Percentiles rank a stretch among this genome's conserved stretches.
Evolutionary conservation across 169 alveolate species (phyloP).

Genomic region (Plasmodium relictum): DNA sequence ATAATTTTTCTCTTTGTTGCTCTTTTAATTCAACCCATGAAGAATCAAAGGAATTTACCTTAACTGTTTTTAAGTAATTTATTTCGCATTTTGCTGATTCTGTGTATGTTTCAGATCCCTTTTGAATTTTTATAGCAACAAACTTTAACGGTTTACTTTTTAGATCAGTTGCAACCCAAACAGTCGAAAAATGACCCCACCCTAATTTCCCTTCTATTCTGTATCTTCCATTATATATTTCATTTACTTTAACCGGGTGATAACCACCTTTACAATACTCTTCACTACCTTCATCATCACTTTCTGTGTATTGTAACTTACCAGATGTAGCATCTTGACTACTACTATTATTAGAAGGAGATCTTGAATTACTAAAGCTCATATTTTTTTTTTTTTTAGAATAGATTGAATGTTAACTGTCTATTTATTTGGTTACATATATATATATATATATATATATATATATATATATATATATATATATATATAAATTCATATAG

Average conservation of each 20-base stretch:
- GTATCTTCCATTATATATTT: conserved; percentile 94
- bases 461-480: conserved; percentile 3
- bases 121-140: conserved; percentile 98
- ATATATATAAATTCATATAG: neutral
- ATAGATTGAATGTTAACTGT: neutral
- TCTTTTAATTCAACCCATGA: conserved; percentile 88
- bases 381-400: conserved; percentile 13
- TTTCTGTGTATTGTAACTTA: conserved; percentile 67
- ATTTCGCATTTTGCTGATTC: conserved; percentile 99
- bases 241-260: conserved; percentile 97
- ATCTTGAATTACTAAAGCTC: conserved; percentile 59
- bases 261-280: conserved; percentile 91
- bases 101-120: conserved; percentile 96
- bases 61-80: conserved; percentile 92
- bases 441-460: conserved; percentile 29
- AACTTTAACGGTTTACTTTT: conserved; percentile 89
- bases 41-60: conserved; percentile 81
- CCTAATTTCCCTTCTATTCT: conserved; percentile 98
- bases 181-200: conserved; percentile 99
- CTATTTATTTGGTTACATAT: conserved; percentile 3
- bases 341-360: conserved; percentile 47
- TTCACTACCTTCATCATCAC: conserved; percentile 77
- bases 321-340: conserved; percentile 74
- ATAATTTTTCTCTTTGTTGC: conserved; percentile 75
- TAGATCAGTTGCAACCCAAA: conserved; percentile 98